These are phyloP conservation scores for rapeseed (Brassica napus) DNA, from an alignment of 345 rosid genomes.

Conservation along the genomic window Da-Ae NC_063440.1:24095001-24095500, in stretches of 20 bases:
- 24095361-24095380: too few relatives aligned
- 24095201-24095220: background rate
- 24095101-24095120: slow-evolving; percentile 51
- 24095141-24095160: slow-evolving; percentile 45
- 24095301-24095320: background rate
- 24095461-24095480: background rate
- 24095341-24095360: background rate
- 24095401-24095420: background rate
- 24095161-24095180: slow-evolving; percentile 39
- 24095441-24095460: too few relatives aligned
- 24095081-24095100: slow-evolving; percentile 62
- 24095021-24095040: slow-evolving; percentile 43
- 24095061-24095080: slow-evolving; percentile 50
- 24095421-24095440: background rate
- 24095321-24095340: background rate
- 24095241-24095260: background rate
- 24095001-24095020: slow-evolving; percentile 44
- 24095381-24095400: background rate
- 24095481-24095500: background rate
- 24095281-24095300: background rate
- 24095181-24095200: background rate
- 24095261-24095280: background rate
- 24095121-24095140: slow-evolving; percentile 54
- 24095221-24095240: background rate
- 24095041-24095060: slow-evolving; percentile 53